phyloP scores from a whole-genome alignment of 2,329 filamentous ascomycete species.

The Ophiostoma sp. region DNA sequence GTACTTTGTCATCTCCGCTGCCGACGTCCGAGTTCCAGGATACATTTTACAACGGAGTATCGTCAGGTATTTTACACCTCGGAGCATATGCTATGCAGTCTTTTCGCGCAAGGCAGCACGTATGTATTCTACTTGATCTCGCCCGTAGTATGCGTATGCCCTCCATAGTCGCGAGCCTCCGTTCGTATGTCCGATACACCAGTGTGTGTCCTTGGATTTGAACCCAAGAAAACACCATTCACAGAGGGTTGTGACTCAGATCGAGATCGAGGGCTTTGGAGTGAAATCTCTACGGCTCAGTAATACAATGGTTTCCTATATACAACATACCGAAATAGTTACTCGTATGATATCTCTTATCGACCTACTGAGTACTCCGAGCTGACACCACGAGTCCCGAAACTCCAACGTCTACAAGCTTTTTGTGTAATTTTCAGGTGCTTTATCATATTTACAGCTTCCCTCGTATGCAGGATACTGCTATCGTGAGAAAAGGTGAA shows the following conservation, averaged over 20 bases:
- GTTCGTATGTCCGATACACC: slow-evolving; percentile 26
- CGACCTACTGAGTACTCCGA: too few relatives aligned
- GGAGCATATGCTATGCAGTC: not conserved
- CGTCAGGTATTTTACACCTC: not conserved
- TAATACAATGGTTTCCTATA: too few relatives aligned
- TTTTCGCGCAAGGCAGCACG: not conserved
- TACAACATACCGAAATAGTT: too few relatives aligned
- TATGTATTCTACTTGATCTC: too few relatives aligned
- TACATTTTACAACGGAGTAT: not conserved
- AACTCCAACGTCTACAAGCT: too few relatives aligned
- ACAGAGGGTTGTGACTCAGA: not conserved
- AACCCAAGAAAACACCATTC: not conserved
- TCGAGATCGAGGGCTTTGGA: too few relatives aligned
- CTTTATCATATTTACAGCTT: too few relatives aligned
- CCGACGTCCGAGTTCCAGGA: not conserved
- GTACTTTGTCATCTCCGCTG: not conserved
- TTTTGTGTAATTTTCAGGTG: too few relatives aligned
- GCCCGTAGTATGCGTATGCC: slow-evolving; percentile 15
- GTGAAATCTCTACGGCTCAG: too few relatives aligned
- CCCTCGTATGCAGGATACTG: not conserved
- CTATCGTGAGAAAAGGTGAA: not conserved
- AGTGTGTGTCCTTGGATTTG: not conserved
- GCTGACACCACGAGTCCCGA: too few relatives aligned
- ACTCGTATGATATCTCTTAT: too few relatives aligned
- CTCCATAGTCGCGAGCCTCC: slow-evolving; percentile 22